phyloP scores from a whole-genome alignment of 768 basidiomycete species.

The Suillus sp. region DNA sequence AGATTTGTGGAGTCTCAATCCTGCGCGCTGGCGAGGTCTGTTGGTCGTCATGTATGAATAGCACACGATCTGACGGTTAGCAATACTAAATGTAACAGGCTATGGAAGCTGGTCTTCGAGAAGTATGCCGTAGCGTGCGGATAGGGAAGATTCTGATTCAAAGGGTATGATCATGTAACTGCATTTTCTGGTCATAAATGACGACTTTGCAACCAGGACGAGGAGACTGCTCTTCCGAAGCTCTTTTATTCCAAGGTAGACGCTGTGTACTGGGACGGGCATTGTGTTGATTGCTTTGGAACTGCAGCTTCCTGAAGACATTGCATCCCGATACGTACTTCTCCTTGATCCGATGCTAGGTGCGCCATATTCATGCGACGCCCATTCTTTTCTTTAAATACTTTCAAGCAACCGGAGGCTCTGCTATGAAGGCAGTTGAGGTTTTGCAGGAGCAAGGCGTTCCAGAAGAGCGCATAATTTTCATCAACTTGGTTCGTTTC shows the following conservation, averaged over 20 bases:
- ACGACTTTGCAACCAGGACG: constrained; percentile 59
- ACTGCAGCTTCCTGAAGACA: constrained; percentile 86
- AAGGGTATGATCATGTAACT: constrained; percentile 52
- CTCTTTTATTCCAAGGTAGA: constrained; percentile 86
- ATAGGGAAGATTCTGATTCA: constrained; percentile 99
- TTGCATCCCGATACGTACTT: constrained; percentile 87
- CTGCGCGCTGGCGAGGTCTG: constrained; percentile 88
- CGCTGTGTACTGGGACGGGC: neutral
- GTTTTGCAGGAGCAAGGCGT: constrained; percentile 91
- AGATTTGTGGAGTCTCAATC: constrained; percentile 96
- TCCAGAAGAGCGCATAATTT: constrained; percentile 92
- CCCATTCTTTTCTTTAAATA: neutral
- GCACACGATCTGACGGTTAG: neutral
- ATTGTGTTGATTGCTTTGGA: neutral
- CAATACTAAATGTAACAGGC: constrained; percentile 50
- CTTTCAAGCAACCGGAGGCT: constrained; percentile 84
- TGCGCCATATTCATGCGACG: constrained; percentile 35
- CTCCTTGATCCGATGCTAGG: constrained; percentile 98
- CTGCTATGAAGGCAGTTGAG: constrained; percentile 96
- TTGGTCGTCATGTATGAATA: neutral
- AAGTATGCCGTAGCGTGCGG: constrained; percentile 91
- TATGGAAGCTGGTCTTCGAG: constrained; percentile 96
- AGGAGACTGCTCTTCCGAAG: constrained; percentile 91
- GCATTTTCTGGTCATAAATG: constrained; percentile 4
- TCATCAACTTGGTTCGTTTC: constrained; percentile 79